Conservation (phyloP, 2,329 filamentous ascomycete genomes). For the Clonostachys solani region DNA sequence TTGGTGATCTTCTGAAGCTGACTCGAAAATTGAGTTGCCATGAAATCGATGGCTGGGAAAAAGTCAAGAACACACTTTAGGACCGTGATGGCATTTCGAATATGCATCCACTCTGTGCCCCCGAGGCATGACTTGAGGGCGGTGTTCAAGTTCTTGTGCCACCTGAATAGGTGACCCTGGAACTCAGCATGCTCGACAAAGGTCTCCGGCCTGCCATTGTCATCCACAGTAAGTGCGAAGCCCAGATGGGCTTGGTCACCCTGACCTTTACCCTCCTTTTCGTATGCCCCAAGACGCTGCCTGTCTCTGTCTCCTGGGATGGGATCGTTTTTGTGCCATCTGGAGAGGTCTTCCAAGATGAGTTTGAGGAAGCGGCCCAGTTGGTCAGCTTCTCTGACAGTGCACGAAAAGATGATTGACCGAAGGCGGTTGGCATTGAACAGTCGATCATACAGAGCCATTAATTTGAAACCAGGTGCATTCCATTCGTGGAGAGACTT, state of each 20-base stretch:
- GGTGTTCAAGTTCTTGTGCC: conserved; percentile 78
- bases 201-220: conserved; percentile 59
- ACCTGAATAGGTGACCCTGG: conserved; percentile 79
- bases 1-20: conserved; percentile 63
- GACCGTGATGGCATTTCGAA: conserved; percentile 89
- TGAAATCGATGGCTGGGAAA: conserved; percentile 88
- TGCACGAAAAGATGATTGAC: conserved; percentile 82
- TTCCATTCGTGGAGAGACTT: conserved; percentile 83
- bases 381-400: conserved; percentile 86
- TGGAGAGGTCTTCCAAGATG: conserved; percentile 71
- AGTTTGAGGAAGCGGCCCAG: conserved; percentile 88
- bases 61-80: conserved; percentile 75
- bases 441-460: conserved; percentile 77
- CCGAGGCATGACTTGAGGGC: conserved; percentile 80
- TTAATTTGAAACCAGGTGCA: conserved; percentile 80
- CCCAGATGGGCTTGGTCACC: conserved; percentile 61
- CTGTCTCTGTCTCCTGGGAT: conserved; percentile 39
- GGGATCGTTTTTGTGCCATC: conserved; percentile 77
- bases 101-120: conserved; percentile 92
- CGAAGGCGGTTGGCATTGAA: conserved; percentile 81
- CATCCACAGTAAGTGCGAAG: conserved; percentile 71
- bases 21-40: conserved; percentile 64
- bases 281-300: conserved; percentile 69
- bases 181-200: conserved; percentile 85
- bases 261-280: conserved; percentile 64